Evolutionary conservation across 1,284 basidiomycete genomes (phyloP), one percentile per base, ranked within the genome.

Genomic region (Lignosus rhinocerotis): DNA sequence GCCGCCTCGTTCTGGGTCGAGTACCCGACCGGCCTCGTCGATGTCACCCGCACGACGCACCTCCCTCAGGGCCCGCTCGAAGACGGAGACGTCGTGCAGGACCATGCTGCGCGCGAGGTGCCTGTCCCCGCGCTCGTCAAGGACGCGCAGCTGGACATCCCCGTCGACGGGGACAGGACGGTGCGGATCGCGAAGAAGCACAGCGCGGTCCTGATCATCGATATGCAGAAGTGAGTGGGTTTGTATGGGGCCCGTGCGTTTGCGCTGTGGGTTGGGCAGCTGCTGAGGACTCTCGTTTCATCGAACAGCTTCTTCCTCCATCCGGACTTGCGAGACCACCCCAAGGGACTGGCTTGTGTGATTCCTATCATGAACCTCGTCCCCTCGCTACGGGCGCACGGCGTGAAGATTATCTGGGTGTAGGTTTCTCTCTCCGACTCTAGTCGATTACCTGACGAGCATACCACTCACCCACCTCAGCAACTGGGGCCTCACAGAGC

Each of bases 401-500:
- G 81, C 42, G 72, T 80, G 48, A 85, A 84, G 68, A 82, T 87
- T 60, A 74, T 88, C 60, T 89, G 87, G 87, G 78, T 87, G 85
- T 87, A 69, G 61, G 81, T 53, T 21, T 42, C 42, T 41, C 44
- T 25, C 44, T n/a, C n/a, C 7, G 17, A 17, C 42, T 16, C 48
- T 21, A 36, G 10, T 16, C 34, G 10, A 16, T 1, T 5, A 8
- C 1, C 39, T 42, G 39, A 41, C 39, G 3, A 0, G 9, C 32
- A 36, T 17, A 25, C 4, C 25, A 25, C 25, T 25, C 25, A 14
- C 47, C 3, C 25, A 0, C 11, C 7, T 38, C 64, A 88, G 86
- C 5, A 88, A 88, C 67, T 88, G 87, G 87, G 87, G 87, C 30
- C 74, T 88, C 7, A 87, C 85, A 8, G 79, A 84, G 16, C 77